Base-by-base conservation (phyloP, 352 stramenopile species). In the Pythium grandisporangium region DNA sequence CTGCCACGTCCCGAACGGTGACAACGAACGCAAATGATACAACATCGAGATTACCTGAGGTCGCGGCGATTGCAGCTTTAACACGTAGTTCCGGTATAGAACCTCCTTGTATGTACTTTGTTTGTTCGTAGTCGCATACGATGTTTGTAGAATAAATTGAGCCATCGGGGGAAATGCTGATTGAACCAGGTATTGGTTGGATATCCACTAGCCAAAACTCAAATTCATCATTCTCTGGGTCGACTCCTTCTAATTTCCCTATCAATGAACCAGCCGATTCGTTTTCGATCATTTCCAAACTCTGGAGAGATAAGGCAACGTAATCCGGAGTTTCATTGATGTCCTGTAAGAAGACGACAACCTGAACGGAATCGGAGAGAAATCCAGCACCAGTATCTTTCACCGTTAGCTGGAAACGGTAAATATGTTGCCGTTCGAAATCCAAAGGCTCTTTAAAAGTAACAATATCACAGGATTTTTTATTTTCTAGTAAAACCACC, bases 191-290 rank as follows among this genome's bases (percentile, higher is more conserved):
- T 4, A 78, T 45, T 13, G 64, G 66, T 2, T 37, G 44, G 1
- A 48, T 55, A 7, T 62, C 46, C 20, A 51, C 49, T 1, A 78
- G 30, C 14, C 34, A 47, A 34, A 80, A 80, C 2, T 27, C 37
- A 29, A 80, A 76, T 0, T 21, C 8, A 45, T 84, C 66, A 7
- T 50, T 59, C 41, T 84, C 70, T 12, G 66, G 66, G 29, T 84
- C 70, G 0, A 63, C 26, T 11, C 34, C 67, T 47, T 53, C 36
- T n/a, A 84, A 43, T 4, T 66, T 38, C 1, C 64, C 66, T 6
- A 84, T 14, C 4, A 56, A 4, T 2, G 54, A 17, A 0, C 37
- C 51, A 11, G 24, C 33, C 6, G 35, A 12, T 11, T 47, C 8
- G 45, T 84, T 84, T 48, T 84, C 70, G 0, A 38, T 6, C 11